Evolutionary conservation across 2,329 filamentous ascomycete genomes (phyloP).

Genomic region (Ophiobolus disseminans): DNA sequence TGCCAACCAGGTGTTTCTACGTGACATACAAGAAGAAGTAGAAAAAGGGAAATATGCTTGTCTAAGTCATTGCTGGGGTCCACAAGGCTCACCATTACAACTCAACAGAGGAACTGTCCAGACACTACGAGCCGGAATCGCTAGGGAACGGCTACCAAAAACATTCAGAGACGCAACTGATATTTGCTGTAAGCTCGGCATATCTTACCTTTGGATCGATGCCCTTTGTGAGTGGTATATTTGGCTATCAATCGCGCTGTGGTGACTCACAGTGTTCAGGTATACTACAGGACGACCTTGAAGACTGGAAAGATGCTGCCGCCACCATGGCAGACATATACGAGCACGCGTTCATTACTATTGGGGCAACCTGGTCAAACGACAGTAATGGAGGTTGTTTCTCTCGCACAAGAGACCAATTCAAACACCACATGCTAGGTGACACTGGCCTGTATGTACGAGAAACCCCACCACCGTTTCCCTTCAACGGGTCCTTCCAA

Average conservation of each 20-base stretch:
- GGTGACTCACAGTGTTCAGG: not conserved
- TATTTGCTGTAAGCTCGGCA: not conserved
- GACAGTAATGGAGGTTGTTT: constrained; percentile 6
- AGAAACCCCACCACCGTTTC: not conserved
- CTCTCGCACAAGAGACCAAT: not conserved
- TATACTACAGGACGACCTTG: constrained; percentile 6
- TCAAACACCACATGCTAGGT: not conserved
- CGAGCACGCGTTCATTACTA: constrained; percentile 8
- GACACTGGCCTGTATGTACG: not conserved
- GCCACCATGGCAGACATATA: constrained; percentile 14
- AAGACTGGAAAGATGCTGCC: constrained; percentile 8
- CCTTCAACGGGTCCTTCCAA: not conserved
- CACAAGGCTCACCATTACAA: not conserved
- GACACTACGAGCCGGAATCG: not conserved
- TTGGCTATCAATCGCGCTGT: not conserved
- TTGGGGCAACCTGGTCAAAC: constrained; percentile 3
- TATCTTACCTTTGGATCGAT: not conserved
- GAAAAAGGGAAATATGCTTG: constrained; percentile 2
- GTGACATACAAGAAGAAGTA: not conserved
- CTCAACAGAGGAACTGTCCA: not conserved
- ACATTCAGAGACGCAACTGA: not conserved
- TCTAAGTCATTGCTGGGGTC: constrained; percentile 14
- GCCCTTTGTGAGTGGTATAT: not conserved
- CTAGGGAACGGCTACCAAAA: not conserved
- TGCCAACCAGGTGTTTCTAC: not conserved